These are phyloP conservation scores for Arthonia radiata DNA, from an alignment of 495 filamentous ascomycete genomes.

Conservation along the genomic window DNA sequence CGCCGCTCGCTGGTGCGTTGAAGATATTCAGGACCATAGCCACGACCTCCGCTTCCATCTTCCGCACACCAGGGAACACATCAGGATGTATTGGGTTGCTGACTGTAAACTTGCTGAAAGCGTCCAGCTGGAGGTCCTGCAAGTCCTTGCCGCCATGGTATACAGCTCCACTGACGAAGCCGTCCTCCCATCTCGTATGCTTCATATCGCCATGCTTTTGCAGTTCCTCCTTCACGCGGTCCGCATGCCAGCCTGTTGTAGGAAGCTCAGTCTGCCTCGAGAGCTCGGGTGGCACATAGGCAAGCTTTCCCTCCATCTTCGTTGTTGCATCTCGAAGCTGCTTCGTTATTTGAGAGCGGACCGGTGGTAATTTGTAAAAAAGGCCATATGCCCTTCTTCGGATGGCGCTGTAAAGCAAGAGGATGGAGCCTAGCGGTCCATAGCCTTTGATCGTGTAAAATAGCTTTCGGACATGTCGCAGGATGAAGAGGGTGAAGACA, in stretches of 20 bases:
- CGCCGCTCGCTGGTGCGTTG: constrained; percentile 62
- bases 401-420: constrained; percentile 40
- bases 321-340: constrained; percentile 50
- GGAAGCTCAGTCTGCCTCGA: constrained; percentile 56
- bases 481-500: constrained; percentile 68
- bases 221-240: constrained; percentile 59
- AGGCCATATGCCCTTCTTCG: constrained; percentile 55
- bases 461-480: constrained; percentile 62
- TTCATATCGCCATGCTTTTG: constrained; percentile 59
- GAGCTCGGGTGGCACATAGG: constrained; percentile 44
- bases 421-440: constrained; percentile 56
- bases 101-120: constrained; percentile 79
- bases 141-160: constrained; percentile 84
- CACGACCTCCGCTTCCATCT: constrained; percentile 98
- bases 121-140: constrained; percentile 66
- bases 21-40: constrained; percentile 86
- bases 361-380: constrained; percentile 66
- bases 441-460: constrained; percentile 70
- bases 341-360: constrained; percentile 56
- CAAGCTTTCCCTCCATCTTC: constrained; percentile 60
- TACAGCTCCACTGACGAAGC: constrained; percentile 78
- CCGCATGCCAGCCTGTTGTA: constrained; percentile 61
- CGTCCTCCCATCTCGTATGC: constrained; percentile 92
- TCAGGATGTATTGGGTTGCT: constrained; percentile 98
- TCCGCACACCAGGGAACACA: constrained; percentile 90